These are phyloP conservation scores for Suillus spraguei DNA, from an alignment of 768 basidiomycete genomes.

Conservation along the genomic window DNA sequence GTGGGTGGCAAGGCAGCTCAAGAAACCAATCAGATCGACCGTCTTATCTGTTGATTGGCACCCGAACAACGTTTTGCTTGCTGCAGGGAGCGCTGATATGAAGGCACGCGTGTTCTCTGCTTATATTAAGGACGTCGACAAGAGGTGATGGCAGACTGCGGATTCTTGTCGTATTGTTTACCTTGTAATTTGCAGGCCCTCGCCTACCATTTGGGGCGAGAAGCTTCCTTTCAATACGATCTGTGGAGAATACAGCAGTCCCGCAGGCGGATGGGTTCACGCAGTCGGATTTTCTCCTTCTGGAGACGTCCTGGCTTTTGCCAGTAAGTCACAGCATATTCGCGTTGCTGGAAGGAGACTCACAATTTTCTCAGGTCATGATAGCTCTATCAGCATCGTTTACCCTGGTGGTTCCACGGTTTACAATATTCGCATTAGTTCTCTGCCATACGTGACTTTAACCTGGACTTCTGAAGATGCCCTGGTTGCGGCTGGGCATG, in stretches of 20 bases:
- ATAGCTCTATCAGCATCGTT: constrained; percentile 90
- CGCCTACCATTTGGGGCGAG: constrained; percentile 94
- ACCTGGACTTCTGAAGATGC: constrained; percentile 83
- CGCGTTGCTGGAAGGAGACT: constrained; percentile 5
- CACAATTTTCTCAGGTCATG: constrained; percentile 68
- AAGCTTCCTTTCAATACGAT: constrained; percentile 97
- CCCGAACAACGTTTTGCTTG: constrained; percentile 96
- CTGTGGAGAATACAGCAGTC: constrained; percentile 90
- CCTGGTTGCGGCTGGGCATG: constrained; percentile 93
- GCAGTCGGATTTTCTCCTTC: constrained; percentile 94
- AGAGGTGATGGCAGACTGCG: constrained; percentile 55
- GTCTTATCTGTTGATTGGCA: constrained; percentile 97
- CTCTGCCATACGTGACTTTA: constrained; percentile 83
- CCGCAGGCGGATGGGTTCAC: constrained; percentile 97
- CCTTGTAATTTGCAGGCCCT: constrained; percentile 56
- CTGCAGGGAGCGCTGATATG: constrained; percentile 97
- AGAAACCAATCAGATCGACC: constrained; percentile 96
- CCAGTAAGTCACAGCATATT: constrained; percentile 58
- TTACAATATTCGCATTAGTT: constrained; percentile 72
- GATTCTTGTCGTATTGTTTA: constrained; percentile 11
- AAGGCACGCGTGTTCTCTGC: constrained; percentile 98
- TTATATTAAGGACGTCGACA: constrained; percentile 97
- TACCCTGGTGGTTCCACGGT: constrained; percentile 82
- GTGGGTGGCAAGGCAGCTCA: constrained; percentile 97
- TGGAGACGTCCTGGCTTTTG: constrained; percentile 92